phyloP scores from a whole-genome alignment of 2,329 filamentous ascomycete species.

The Sarocladium strictum region DNA sequence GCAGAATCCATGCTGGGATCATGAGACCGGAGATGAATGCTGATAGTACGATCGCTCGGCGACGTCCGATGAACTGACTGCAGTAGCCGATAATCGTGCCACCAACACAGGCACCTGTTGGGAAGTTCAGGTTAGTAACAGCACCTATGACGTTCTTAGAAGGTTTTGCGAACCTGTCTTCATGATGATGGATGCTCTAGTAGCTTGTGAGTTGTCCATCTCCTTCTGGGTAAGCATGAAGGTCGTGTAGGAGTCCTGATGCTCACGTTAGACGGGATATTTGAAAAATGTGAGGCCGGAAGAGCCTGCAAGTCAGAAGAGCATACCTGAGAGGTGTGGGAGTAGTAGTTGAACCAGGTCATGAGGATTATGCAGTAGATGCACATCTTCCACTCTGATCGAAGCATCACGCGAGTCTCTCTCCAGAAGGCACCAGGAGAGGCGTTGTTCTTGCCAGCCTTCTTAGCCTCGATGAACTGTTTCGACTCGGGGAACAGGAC shows the following conservation, averaged over 20 bases:
- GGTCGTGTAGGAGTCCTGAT: slow-evolving; percentile 79
- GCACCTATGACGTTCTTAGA: no score
- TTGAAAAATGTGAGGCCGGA: slow-evolving; percentile 67
- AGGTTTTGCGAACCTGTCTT: no score
- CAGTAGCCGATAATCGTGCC: slow-evolving; percentile 68
- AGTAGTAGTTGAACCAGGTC: slow-evolving; percentile 72
- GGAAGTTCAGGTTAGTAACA: no score
- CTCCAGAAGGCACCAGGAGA: slow-evolving; percentile 55
- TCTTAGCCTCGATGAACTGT: slow-evolving; percentile 67
- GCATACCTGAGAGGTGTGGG: slow-evolving; percentile 47
- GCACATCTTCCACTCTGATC: slow-evolving; percentile 68
- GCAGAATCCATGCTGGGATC: slow-evolving; percentile 67
- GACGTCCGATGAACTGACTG: slow-evolving; percentile 69
- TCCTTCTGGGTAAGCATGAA: slow-evolving; percentile 72
- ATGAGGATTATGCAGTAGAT: slow-evolving; percentile 74
- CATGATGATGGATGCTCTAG: slow-evolving; percentile 74
- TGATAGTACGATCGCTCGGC: slow-evolving; percentile 58
- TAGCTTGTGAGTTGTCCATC: slow-evolving; percentile 56
- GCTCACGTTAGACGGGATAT: slow-evolving; percentile 48
- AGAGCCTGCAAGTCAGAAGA: slow-evolving; percentile 23
- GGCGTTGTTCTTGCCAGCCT: slow-evolving; percentile 44
- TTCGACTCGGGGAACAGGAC: slow-evolving; percentile 67
- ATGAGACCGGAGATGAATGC: slow-evolving; percentile 54
- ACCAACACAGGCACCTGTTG: slow-evolving; percentile 70
- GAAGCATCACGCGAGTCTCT: slow-evolving; percentile 63